These are phyloP conservation scores for Leccinum pellstonianum DNA, from an alignment of 768 basidiomycete genomes.

Conservation along the genomic window DNA sequence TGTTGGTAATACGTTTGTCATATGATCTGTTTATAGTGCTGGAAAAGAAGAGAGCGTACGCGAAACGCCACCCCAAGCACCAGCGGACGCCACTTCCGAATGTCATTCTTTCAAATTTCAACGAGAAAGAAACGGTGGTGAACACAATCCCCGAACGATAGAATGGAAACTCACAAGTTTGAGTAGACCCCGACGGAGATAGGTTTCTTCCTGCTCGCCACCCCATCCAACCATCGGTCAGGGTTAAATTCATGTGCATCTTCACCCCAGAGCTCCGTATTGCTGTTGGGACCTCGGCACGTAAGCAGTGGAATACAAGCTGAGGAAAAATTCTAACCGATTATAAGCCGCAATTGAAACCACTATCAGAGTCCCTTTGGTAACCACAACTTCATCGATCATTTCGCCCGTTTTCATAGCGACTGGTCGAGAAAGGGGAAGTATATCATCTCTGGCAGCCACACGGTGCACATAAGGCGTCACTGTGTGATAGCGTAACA, in stretches of 20 bases:
- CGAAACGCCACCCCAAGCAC: constrained; percentile 20
- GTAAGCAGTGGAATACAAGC: not conserved
- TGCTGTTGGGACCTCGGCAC: constrained; percentile 10
- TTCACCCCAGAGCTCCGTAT: constrained; percentile 32
- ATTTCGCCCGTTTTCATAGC: constrained; percentile 43
- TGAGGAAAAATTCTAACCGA: constrained; percentile 33
- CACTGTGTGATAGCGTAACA: constrained; percentile 48
- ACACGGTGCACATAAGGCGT: constrained; percentile 51
- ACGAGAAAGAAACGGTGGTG: not conserved
- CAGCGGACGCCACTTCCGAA: constrained; percentile 23
- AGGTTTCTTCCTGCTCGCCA: constrained; percentile 17
- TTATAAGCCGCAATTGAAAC: constrained; percentile 56
- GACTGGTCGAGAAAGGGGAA: constrained; percentile 59
- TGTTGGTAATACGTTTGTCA: not conserved
- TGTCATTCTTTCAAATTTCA: constrained; percentile 8
- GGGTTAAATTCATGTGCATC: constrained; percentile 34
- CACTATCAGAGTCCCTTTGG: constrained; percentile 44
- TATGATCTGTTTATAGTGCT: not conserved
- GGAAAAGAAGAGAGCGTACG: not conserved
- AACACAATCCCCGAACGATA: not conserved
- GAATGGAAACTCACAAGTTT: constrained; percentile 22
- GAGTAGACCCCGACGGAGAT: constrained; percentile 29
- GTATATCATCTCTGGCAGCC: constrained; percentile 49
- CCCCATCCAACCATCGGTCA: constrained; percentile 26
- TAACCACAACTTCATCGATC: constrained; percentile 44